phyloP scores from a whole-genome alignment of 2,329 filamentous ascomycete species.

The Phyllosticta paracitricarpa region DNA sequence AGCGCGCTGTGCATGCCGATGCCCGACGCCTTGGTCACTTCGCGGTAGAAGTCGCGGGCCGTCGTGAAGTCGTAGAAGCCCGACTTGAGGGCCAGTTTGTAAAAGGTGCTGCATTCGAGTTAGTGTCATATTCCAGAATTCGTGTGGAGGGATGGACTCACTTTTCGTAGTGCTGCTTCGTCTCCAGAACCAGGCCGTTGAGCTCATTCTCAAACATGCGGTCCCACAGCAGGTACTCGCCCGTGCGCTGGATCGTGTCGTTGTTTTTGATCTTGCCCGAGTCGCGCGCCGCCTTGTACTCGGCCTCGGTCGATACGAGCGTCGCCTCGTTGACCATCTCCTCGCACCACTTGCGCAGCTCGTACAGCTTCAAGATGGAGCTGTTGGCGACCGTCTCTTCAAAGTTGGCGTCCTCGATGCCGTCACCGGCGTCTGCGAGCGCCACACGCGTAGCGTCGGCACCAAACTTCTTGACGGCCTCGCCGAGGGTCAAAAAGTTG shows the following conservation, averaged over 20 bases:
- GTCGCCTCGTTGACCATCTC: conserved; percentile 60
- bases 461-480: conserved; percentile 84
- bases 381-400: conserved; percentile 91
- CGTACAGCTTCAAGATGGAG: conserved; percentile 76
- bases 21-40: conserved; percentile 64
- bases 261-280: conserved; percentile 36
- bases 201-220: conserved; percentile 88
- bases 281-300: conserved; percentile 32
- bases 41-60: conserved; percentile 83
- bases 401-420: conserved; percentile 92
- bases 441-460: conserved; percentile 87
- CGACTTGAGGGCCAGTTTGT: conserved; percentile 36
- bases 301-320: conserved; percentile 32
- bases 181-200: conserved; percentile 70
- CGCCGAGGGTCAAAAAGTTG: conserved; percentile 87
- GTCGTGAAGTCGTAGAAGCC: conserved; percentile 85
- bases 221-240: conserved; percentile 66
- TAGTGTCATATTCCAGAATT: neutral
- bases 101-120: conserved; percentile 20
- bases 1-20: conserved; percentile 81
- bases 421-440: conserved; percentile 88
- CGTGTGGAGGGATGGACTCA: conserved; percentile 24
- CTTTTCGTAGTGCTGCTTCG: conserved; percentile 66
- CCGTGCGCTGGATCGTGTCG: conserved; percentile 57
- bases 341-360: conserved; percentile 84